phyloP scores from a whole-genome alignment of 805 yeast genomes.

The Candida insectalens region DNA sequence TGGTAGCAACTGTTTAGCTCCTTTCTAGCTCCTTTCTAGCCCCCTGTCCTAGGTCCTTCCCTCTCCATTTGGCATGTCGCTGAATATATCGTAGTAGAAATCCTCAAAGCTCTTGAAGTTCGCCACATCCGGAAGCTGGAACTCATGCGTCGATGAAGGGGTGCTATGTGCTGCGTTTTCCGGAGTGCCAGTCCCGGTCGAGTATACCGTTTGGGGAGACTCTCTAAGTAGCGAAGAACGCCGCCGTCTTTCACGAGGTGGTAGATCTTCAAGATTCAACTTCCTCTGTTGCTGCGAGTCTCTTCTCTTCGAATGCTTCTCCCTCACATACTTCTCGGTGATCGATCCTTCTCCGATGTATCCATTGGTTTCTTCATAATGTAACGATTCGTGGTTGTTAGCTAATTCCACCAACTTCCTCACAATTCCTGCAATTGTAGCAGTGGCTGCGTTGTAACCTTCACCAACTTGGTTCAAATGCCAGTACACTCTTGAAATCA shows the following conservation, averaged over 20 bases:
- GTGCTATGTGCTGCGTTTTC: too few species aligned
- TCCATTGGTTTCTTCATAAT: conserved; percentile 4
- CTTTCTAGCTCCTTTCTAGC: not conserved
- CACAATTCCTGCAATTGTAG: conserved; percentile 47
- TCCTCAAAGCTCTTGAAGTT: conserved; percentile 46
- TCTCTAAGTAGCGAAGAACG: not conserved
- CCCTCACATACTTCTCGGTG: conserved; percentile 5
- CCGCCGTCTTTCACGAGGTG: conserved; percentile 1
- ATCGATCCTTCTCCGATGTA: conserved; percentile 10
- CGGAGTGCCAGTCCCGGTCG: too few species aligned
- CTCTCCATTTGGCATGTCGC: conserved; percentile 4
- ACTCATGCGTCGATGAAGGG: not conserved
- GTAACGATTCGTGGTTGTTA: conserved; percentile 15
- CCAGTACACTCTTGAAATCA: conserved; percentile 49
- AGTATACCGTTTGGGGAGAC: too few species aligned
- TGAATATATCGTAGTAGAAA: conserved; percentile 37
- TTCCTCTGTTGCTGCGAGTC: conserved; percentile 16
- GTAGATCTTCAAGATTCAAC: conserved; percentile 14
- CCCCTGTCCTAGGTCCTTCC: not conserved
- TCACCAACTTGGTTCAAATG: conserved; percentile 48
- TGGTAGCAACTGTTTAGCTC: too few species aligned
- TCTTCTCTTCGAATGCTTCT: conserved; percentile 2
- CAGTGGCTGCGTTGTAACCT: conserved; percentile 47
- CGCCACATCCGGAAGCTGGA: conserved; percentile 33
- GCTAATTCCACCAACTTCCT: conserved; percentile 39